Evolutionary conservation across 129 eudicot genomes (phyloP), one percentile per base, ranked within the genome.

Genomic region (Saposhnikovia divaricata): DNA sequence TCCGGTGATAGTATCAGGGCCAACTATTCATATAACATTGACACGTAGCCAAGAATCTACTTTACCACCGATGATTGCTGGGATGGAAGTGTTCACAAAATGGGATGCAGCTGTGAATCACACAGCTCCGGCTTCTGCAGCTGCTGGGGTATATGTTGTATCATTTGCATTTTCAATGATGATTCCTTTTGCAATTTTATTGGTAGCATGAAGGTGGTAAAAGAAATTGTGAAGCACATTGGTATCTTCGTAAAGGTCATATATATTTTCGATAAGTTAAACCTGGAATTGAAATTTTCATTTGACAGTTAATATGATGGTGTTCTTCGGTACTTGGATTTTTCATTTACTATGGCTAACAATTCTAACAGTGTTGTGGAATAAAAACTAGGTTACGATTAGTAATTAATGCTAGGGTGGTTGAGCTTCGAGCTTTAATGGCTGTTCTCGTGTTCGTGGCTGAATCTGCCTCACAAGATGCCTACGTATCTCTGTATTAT

Each of bases 11-110:
- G 47, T 77, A 28, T 18, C 69, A 34, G 79, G 79, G 23, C 69
- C 79, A 31, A 77, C 69, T 11, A 12, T 77, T 18, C 39, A 51
- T 21, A 37, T 77, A 5, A 38, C 45, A 8, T 16, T 77, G 70
- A 50, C 68, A 34, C 70, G 65, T 34, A 44, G 13, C 21, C 4
- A 77, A 28, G 18, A 61, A 0, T 50, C 69, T 21, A 31, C 7
- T 28, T 51, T 77, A n/a, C 79, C 79, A 53, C 79, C 79, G 0
- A n/a, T 51, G 27, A 77, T 77, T 12, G 79, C 69, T 15, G 79
- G 27, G 10, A 77, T 77, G 69, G 79, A 77, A 27, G 69, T 77
- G 10, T 77, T 77, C 45, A 77, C 70, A 16, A 77, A 72, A 72
- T 72, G n/a, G 44, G 50, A 72, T 40, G 21, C 76, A 19, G 27